Percentiles rank a stretch among this genome's conserved stretches.
phyloP scores from a whole-genome alignment of 805 yeast species.

The Ascoidea asiatica region DNA sequence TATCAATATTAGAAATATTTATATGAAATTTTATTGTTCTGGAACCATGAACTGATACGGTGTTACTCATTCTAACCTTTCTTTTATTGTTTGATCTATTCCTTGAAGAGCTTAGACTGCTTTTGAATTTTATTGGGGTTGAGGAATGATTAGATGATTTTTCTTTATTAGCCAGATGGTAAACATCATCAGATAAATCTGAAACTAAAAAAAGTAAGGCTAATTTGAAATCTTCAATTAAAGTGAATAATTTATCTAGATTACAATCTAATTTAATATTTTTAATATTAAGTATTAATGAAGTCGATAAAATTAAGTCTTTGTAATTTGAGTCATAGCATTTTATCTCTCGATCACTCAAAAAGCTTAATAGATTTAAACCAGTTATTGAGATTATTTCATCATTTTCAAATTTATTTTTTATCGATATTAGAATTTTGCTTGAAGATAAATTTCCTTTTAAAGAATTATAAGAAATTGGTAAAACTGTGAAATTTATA shows the following conservation, averaged over 20 bases:
- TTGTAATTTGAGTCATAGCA: constrained; percentile 18
- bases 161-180: not conserved
- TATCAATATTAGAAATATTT: not conserved
- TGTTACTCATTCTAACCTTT: constrained; percentile 5
- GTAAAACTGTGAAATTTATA: constrained; percentile 22
- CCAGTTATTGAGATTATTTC: constrained; percentile 16
- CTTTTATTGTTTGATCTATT: not conserved
- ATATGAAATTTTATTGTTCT: constrained; percentile 2
- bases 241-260: constrained; percentile 16
- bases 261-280: constrained; percentile 18
- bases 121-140: too few species aligned
- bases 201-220: too few species aligned
- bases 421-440: constrained; percentile 17
- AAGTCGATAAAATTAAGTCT: constrained; percentile 14
- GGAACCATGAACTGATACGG: not conserved
- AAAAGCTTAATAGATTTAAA: constrained; percentile 9
- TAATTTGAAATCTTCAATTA: too few species aligned
- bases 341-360: constrained; percentile 13
- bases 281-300: constrained; percentile 10
- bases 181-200: too few species aligned
- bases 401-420: constrained; percentile 2
- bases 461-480: constrained; percentile 28
- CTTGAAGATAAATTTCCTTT: constrained; percentile 21
- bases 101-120: too few species aligned
- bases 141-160: not conserved